Evolutionary conservation across 805 yeast species (phyloP), one percentile per base, ranked within the genome.

Genomic region (Metschnikowia bowlesiae): DNA sequence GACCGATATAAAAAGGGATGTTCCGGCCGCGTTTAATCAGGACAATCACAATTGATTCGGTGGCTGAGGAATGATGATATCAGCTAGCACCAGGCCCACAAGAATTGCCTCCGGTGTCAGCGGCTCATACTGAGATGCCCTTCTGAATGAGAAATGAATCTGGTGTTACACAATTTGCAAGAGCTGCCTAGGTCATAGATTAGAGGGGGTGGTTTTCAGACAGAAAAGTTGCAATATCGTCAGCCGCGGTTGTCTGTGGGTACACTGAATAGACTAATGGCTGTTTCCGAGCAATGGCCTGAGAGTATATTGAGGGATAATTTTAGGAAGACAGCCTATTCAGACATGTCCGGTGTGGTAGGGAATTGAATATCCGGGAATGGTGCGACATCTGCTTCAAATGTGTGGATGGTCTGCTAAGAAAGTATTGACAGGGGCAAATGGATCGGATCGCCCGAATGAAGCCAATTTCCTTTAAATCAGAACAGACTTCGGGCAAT

Each of bases 231-330:
- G 90, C 1, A 81, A 76, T 10, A 85, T 62, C 0, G 89, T 79
- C 0, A 96, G 95, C 49, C 22, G 22, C 22, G 22, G 22, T 22
- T 96, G 66, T 0, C 96, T 96, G 63, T 89, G 96, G 0, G 96
- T 96, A 70, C 96, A 89, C 49, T 78, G 82, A 55, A 87, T 85
- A 0, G 96, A 95, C 16, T 74, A 64, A 11, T 66, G 58, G 59
- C 96, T 87, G 3, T 47, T 22, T 0, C 70, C 55, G 74, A 49
- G 79, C 83, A 37, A 85, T 60, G 6, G 75, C 55, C 22, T 84
- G 2, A 74, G 53, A 3, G 83, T 62, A 0, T 80, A 58, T 9
- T 67, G 61, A 0, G 94, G 94, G 47, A 85, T 64, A 30, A 61
- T 56, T 9, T 41, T 2, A 62, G 49, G 49, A 43, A 10, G 52